Evolutionary conservation across 2,329 filamentous ascomycete species (phyloP), one percentile per base, ranked within the genome.

Genomic region (Colletotrichum tabaci): DNA sequence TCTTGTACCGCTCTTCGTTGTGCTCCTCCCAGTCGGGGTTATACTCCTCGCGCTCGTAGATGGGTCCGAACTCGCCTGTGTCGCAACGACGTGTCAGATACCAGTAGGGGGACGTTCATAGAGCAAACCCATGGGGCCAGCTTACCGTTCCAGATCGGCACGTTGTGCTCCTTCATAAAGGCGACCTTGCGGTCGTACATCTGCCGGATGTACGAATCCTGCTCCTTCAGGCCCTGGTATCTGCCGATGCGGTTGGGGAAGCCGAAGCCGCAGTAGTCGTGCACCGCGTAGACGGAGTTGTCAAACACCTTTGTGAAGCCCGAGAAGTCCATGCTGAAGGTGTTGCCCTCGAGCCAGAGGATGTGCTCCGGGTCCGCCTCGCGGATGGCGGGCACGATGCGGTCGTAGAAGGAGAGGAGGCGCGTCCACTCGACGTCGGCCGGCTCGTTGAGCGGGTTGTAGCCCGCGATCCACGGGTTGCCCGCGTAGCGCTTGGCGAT

Each of bases 231-330:
- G 0, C 86, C 49, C 81, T 82, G 71, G 52, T 73, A 73, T 16
- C 71, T 56, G 0, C 71, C 71, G 47, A 73, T 73, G 75, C 79
- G 61, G 44, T 72, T 70, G 3, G 76, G 85, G 70, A 87, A 87
- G 0, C 85, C 85, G 76, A 84, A 83, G 46, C 77, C 74, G 30
- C 80, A 80, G 74, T 87, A 87, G 67, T 87, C 85, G 73, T 87
- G 86, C n/a, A 86, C 76, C 2, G 83, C 80, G 72, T 86, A 87
- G 1, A 85, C 85, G 6, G 80, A 77, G 66, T 84, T 84, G 70
- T 82, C 81, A 30, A 76, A 70, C 2, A 74, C 71, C 10, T 49
- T 63, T 8, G 74, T 65, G 62, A 81, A 81, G 63, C 75, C 75
- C 61, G 77, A 80, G 72, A 77, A 82, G 66, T 85, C 82, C 71